Evolutionary conservation across 768 basidiomycete species (phyloP), one percentile per base, ranked within the genome.

Genomic region (Collybia nuda): DNA sequence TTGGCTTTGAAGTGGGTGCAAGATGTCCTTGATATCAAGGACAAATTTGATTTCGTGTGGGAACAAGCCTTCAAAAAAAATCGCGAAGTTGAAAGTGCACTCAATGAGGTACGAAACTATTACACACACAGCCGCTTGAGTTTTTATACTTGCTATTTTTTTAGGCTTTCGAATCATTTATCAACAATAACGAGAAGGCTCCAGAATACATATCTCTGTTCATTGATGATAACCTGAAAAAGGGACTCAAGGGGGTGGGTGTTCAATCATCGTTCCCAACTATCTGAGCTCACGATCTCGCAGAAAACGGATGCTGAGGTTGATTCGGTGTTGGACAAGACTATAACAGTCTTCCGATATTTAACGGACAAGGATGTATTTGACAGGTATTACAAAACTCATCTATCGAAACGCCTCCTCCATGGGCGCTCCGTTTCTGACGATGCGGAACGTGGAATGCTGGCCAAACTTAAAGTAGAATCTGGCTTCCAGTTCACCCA

Each of bases 401-500:
- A 98, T 66, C 85, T 99, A 24, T 92, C 96, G 5, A 92, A 94
- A 64, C 91, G 97, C 28, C 78, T 99, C 9, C 78, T 98, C 24
- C 79, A 82, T 23, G 84, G 82, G 8, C 86, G 95, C 15, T 96
- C 93, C 17, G 84, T 95, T 6, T 97, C 94, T 0, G 97, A 99
- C 59, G 97, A 99, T 67, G 95, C 97, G 2, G 97, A 99, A 64
- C 88, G 90, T 40, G 92, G 89, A 51, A 98, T 99, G 94, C 80
- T 99, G 1, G 87, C 93, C 40, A 98, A 97, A 69, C 84, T 99
- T 61, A 98, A 98, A 72, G 80, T 96, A 21, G 96, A 98, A 70
- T 95, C 90, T 61, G 96, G 96, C 6, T 88, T 86, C 59, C 93
- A 96, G 63, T 99, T 98, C 68, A 98, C 97, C 1, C 93, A 96